Conservation (phyloP, 2,329 filamentous ascomycete species). For the Cercospora citrullina region DNA sequence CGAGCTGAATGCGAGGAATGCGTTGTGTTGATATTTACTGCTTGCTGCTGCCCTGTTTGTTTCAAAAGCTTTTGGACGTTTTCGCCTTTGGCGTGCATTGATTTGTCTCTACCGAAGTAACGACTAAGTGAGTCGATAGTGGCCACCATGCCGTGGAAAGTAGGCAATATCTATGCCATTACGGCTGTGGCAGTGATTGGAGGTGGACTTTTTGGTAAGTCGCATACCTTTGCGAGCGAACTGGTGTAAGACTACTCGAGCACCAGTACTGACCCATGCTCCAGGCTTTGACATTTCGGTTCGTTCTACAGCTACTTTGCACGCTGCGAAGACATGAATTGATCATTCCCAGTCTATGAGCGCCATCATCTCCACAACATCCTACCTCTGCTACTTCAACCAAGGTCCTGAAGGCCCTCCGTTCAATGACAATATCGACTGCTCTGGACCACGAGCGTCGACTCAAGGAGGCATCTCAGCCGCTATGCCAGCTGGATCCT, state of each 20-base stretch:
- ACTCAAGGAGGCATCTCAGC: slow-evolving; percentile 70
- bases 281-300: background rate
- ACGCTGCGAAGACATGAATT: background rate
- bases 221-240: background rate
- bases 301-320: background rate
- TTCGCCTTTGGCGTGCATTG: background rate
- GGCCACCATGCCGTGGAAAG: slow-evolving; percentile 5
- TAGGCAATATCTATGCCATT: slow-evolving; percentile 59
- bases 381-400: slow-evolving; percentile 72
- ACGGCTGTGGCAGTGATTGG: slow-evolving; percentile 60
- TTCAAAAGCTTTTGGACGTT: background rate
- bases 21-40: background rate
- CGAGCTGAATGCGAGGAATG: background rate
- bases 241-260: background rate
- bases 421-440: slow-evolving; percentile 37
- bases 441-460: slow-evolving; percentile 55
- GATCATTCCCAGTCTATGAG: slow-evolving; percentile 59
- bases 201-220: slow-evolving; percentile 60
- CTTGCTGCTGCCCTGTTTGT: background rate
- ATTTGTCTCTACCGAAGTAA: background rate
- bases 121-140: background rate
- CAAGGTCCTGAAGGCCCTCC: slow-evolving; percentile 49
- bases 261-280: background rate
- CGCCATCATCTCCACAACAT: slow-evolving; percentile 60
- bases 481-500: slow-evolving; percentile 70